These are phyloP conservation scores for Claviceps cyperi DNA, from an alignment of 2,329 filamentous ascomycete genomes.

Conservation along the genomic window DNA sequence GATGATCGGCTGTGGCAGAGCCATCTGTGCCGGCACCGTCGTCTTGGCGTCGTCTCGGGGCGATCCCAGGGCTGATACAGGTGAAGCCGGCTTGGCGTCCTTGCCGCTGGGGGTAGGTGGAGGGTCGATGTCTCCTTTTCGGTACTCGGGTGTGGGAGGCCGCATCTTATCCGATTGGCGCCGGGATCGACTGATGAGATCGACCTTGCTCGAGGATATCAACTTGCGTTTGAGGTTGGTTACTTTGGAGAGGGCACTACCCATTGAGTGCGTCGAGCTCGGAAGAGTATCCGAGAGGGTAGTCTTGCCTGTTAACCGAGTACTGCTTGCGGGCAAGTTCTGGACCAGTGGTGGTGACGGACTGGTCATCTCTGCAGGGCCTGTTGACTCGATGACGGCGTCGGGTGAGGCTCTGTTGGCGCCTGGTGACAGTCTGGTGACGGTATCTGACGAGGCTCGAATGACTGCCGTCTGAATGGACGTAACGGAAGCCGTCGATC, in stretches of 20 bases:
- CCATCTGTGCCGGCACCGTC: constrained; percentile 1
- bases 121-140: constrained; percentile 24
- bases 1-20: constrained; percentile 6
- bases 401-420: neutral
- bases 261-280: constrained; percentile 16
- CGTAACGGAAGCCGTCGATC: constrained; percentile 29
- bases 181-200: constrained; percentile 1
- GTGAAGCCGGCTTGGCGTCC: constrained; percentile 29
- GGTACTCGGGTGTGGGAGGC: constrained; percentile 36
- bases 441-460: neutral
- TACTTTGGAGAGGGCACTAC: constrained; percentile 18
- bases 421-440: neutral
- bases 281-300: constrained; percentile 5
- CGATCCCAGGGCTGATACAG: constrained; percentile 29
- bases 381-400: neutral
- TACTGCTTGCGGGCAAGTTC: constrained; percentile 16
- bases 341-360: constrained; percentile 8
- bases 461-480: constrained; percentile 5
- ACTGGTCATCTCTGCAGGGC: neutral
- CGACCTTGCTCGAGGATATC: constrained; percentile 3
- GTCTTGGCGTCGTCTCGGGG: constrained; percentile 10
- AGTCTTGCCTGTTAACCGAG: constrained; percentile 11
- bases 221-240: constrained; percentile 14
- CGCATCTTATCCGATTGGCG: constrained; percentile 15
- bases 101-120: constrained; percentile 19